phyloP scores from a whole-genome alignment of 2,329 filamentous ascomycete species.

The Lomentospora prolificans region DNA sequence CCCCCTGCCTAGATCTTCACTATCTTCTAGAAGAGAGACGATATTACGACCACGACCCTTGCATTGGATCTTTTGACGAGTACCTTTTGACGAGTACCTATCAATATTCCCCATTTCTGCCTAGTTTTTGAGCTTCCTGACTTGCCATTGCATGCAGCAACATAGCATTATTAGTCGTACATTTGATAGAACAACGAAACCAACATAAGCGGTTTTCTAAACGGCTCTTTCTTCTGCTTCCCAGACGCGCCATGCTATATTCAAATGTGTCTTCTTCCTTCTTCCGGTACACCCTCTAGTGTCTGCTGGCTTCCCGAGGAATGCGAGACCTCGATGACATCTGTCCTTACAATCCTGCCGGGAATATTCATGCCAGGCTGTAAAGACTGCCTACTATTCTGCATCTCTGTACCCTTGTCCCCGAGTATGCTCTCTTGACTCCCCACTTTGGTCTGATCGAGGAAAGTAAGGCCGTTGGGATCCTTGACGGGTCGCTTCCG shows the following conservation, averaged over 20 bases:
- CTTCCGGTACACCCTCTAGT: background rate
- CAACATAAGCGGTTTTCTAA: too few relatives aligned
- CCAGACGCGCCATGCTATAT: background rate
- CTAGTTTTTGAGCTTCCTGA: too few relatives aligned
- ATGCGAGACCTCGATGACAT: constrained; percentile 1
- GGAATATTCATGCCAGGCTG: background rate
- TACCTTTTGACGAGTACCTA: too few relatives aligned
- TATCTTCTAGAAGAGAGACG: too few relatives aligned
- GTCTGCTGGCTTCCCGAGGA: background rate
- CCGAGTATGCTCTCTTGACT: constrained; percentile 12
- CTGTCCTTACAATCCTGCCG: background rate
- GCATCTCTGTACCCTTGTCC: background rate
- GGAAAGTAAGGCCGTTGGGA: constrained; percentile 10
- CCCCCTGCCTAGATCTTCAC: too few relatives aligned
- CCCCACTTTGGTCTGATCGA: constrained; percentile 10
- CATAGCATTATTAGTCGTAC: too few relatives aligned
- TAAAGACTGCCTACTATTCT: background rate
- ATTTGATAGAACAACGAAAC: too few relatives aligned
- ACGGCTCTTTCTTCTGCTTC: too few relatives aligned
- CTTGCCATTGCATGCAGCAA: too few relatives aligned
- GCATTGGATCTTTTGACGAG: too few relatives aligned
- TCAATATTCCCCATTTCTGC: too few relatives aligned
- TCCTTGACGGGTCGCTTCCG: constrained; percentile 10
- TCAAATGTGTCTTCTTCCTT: background rate
- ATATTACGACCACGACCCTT: too few relatives aligned